A percentile compares a stretch with the other conserved stretches of the same genome.
phyloP scores from a whole-genome alignment of 352 stramenopile species.

The Chrysophaeum taylorii region DNA sequence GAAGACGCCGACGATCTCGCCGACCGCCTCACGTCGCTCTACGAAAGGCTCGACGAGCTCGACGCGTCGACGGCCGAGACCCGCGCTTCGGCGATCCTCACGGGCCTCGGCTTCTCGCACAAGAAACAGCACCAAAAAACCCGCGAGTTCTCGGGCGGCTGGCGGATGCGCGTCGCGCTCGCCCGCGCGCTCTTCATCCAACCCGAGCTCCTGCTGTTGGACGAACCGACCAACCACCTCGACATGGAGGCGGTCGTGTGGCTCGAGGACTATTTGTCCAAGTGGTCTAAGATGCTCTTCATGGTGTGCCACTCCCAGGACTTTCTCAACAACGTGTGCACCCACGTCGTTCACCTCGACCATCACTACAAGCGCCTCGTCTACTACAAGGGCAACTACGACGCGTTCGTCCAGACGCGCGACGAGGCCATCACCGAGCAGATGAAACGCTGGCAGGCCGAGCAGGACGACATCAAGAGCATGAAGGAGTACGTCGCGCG shows the following conservation, averaged over 20 bases:
- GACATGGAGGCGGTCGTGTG: slow-evolving; percentile 97
- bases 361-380: slow-evolving; percentile 72
- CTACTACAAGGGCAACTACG: slow-evolving; percentile 97
- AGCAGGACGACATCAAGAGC: slow-evolving; percentile 87
- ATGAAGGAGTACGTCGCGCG: slow-evolving; percentile 98
- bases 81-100: slow-evolving; percentile 78
- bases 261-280: slow-evolving; percentile 92
- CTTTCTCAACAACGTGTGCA: slow-evolving; percentile 97
- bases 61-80: slow-evolving; percentile 80
- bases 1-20: slow-evolving; percentile 40
- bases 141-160: slow-evolving; percentile 85
- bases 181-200: slow-evolving; percentile 93
- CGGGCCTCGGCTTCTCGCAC: slow-evolving; percentile 86
- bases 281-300: slow-evolving; percentile 90
- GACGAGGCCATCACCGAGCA: slow-evolving; percentile 80
- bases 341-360: slow-evolving; percentile 93
- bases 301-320: slow-evolving; percentile 95
- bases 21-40: slow-evolving; percentile 80
- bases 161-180: slow-evolving; percentile 81
- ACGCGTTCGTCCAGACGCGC: slow-evolving; percentile 90
- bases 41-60: slow-evolving; percentile 86
- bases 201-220: slow-evolving; percentile 78
- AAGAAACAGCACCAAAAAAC: slow-evolving; percentile 86
- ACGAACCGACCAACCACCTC: slow-evolving; percentile 48
- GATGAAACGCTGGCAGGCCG: slow-evolving; percentile 84